Evolutionary conservation across 805 yeast species (phyloP).

Genomic region (Metschnikowia orientalis): DNA sequence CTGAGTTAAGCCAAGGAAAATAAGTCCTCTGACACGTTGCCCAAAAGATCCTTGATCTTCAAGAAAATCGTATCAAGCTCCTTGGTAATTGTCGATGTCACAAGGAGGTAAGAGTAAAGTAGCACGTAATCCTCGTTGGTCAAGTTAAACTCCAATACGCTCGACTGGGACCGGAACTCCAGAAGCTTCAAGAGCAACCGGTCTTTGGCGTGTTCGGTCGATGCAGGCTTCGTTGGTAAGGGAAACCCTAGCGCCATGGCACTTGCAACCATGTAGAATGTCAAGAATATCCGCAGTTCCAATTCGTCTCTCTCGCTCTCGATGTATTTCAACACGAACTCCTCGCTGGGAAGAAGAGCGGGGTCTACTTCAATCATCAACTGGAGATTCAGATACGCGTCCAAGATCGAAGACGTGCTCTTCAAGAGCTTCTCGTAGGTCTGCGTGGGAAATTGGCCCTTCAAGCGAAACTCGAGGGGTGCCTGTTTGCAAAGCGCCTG

Average conservation of each 20-base stretch:
- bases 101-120: slow-evolving; percentile 70
- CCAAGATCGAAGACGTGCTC: slow-evolving; percentile 61
- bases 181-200: slow-evolving; percentile 62
- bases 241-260: slow-evolving; percentile 75
- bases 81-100: slow-evolving; percentile 60
- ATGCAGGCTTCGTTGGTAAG: slow-evolving; percentile 70
- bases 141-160: slow-evolving; percentile 26
- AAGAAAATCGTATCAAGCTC: slow-evolving; percentile 58
- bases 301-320: slow-evolving; percentile 60
- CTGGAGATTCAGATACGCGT: slow-evolving; percentile 70
- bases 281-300: slow-evolving; percentile 66
- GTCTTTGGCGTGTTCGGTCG: slow-evolving; percentile 70
- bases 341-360: slow-evolving; percentile 47
- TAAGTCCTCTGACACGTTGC: slow-evolving; percentile 60
- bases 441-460: slow-evolving; percentile 62
- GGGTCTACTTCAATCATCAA: slow-evolving; percentile 65
- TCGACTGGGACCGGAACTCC: slow-evolving; percentile 42
- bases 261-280: slow-evolving; percentile 75
- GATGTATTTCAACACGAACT: slow-evolving; percentile 50
- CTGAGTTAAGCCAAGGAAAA: slow-evolving; percentile 39
- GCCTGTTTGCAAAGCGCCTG: slow-evolving; percentile 62
- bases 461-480: slow-evolving; percentile 67
- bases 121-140: slow-evolving; percentile 72
- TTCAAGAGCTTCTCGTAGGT: slow-evolving; percentile 48
- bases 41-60: slow-evolving; percentile 55